These are phyloP conservation scores for Picea sitchensis DNA, from an alignment of 75 land plant genomes.

Conservation along the genomic window DNA sequence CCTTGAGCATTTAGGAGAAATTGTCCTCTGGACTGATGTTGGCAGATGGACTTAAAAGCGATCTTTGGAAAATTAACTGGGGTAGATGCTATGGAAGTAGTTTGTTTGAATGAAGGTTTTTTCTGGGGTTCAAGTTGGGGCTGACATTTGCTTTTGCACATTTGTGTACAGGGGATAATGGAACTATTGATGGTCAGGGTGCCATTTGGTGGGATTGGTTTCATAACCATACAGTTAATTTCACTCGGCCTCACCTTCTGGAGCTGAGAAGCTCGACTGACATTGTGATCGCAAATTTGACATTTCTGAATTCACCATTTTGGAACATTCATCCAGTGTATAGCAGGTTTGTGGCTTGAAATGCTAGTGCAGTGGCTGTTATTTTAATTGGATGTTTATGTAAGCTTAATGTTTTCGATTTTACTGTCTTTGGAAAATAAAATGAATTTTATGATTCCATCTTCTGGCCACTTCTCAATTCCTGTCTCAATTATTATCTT, in stretches of 20 bases:
- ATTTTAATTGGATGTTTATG: not conserved
- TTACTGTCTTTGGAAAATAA: not conserved
- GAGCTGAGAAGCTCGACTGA: constrained; percentile 49
- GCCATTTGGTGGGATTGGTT: constrained; percentile 60
- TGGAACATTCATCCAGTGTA: constrained; percentile 86
- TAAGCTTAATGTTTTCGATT: not conserved
- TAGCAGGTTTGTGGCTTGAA: constrained; percentile 36
- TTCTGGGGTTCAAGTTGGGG: too few relatives aligned
- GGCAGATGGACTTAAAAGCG: not conserved
- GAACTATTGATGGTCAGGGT: constrained; percentile 77
- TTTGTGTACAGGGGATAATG: constrained; percentile 54
- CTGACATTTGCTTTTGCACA: not conserved
- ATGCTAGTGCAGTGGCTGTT: not conserved
- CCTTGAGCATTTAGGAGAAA: not conserved
- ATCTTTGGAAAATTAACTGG: too few relatives aligned
- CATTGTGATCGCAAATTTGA: constrained; percentile 55
- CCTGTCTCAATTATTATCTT: not conserved
- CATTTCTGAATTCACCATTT: constrained; percentile 60
- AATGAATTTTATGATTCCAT: too few relatives aligned
- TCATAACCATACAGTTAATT: constrained; percentile 28
- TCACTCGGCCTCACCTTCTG: constrained; percentile 58
- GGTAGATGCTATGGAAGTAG: too few relatives aligned
- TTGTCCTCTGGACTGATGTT: not conserved
- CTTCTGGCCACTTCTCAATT: too few relatives aligned
- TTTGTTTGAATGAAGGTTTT: too few relatives aligned